Base-by-base conservation (phyloP, 1,284 basidiomycete species). In the Ustilago xerochloae region DNA sequence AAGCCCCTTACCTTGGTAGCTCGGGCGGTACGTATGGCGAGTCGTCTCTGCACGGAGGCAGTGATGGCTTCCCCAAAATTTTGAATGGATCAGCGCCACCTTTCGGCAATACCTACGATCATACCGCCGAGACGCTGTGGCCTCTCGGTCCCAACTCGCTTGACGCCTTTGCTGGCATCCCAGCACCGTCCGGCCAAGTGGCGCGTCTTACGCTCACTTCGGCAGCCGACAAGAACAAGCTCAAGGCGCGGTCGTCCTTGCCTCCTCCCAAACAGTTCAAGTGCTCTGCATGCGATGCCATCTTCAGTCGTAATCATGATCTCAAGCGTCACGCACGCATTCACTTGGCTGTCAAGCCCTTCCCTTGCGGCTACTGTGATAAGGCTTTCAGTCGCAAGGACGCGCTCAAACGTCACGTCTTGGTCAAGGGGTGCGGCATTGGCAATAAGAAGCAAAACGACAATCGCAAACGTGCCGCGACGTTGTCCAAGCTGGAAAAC, bases 261-360 rank as follows among this genome's bases (percentile, higher is more conserved):
- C 71, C 71, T 12, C 71, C 62, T 6, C 65, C 66, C 13, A 74
- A 74, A 43, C 63, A 68, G 22, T 82, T 78, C 63, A 78, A 77
- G 30, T 82, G 80, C 54, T 76, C 67, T 36, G 73, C 71, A 18
- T 82, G 80, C 47, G 66, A 70, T 13, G 73, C 80, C 18, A 71
- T 77, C 43, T 82, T 82, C 41, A 76, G 72, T 39, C 77, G 80
- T 12, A 82, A 82, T 45, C 80, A 82, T 49, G 80, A 82, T 47
- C 66, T 82, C 33, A 81, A 81, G 56, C 64, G 81, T 35, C 81
- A 82, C 49, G 57, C 76, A 3, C 74, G 81, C n/a, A 81, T 81
- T 35, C 81, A 82, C 45, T 51, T 82, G 47, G 80, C 78, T 9
- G 75, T 77, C 60, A 80, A 81, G 68, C 81, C 79, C 4, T 81